A percentile compares a stretch with the other conserved stretches of the same genome.
These are phyloP conservation scores for Solanum corneliomulleri DNA, from an alignment of 257 asterid genomes.

Conservation along the genomic window DNA sequence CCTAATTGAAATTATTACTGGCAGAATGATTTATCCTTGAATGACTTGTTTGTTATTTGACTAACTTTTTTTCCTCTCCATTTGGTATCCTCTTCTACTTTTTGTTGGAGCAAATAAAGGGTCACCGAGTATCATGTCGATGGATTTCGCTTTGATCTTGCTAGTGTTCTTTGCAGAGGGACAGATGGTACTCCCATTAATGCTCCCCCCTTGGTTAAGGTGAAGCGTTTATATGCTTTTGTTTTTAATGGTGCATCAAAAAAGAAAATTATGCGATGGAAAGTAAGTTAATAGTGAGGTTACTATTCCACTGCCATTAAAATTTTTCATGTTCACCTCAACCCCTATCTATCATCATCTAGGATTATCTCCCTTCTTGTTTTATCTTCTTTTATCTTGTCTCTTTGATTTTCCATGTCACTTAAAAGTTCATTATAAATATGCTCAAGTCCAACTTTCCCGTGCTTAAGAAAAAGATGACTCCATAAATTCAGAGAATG, in stretches of 20 bases:
- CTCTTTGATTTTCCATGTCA: not conserved
- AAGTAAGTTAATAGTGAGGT: not conserved
- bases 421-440: not conserved
- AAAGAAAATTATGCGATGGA: not conserved
- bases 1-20: not conserved
- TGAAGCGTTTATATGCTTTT: constrained; percentile 8
- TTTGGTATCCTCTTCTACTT: constrained; percentile 1
- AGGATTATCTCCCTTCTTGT: not conserved
- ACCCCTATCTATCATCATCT: not conserved
- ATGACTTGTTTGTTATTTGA: not conserved
- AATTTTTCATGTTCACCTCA: not conserved
- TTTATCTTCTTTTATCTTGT: not conserved
- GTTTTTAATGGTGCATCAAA: not conserved
- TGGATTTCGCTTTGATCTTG: constrained; percentile 96
- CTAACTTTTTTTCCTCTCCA: not conserved
- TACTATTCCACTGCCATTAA: not conserved
- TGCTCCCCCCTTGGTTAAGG: constrained; percentile 86
- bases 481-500: not conserved
- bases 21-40: not conserved
- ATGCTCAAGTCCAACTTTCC: not conserved
- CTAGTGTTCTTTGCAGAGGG: constrained; percentile 95
- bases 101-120: constrained; percentile 37
- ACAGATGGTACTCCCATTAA: constrained; percentile 81
- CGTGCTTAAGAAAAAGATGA: not conserved
- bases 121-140: constrained; percentile 87